A percentile compares a stretch with the other conserved stretches of the same genome.
phyloP scores from a whole-genome alignment of 1,139 yeast genomes.

The Pichia sp. region DNA sequence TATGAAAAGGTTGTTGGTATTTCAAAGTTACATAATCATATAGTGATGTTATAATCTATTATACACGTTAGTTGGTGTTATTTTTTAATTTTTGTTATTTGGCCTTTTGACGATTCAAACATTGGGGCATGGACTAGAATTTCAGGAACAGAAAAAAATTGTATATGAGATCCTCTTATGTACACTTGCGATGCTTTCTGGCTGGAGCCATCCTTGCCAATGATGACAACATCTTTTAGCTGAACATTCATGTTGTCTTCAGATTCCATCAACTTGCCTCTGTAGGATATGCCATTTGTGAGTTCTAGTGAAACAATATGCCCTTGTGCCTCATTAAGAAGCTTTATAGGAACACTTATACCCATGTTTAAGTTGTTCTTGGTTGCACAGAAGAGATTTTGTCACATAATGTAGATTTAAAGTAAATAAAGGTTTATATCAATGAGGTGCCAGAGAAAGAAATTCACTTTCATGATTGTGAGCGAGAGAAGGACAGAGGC shows the following conservation, averaged over 20 bases:
- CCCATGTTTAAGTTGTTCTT: constrained; percentile 2
- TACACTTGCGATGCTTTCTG: constrained; percentile 81
- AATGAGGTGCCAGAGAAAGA: background rate
- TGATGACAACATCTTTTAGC: constrained; percentile 74
- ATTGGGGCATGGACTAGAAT: constrained; percentile 83
- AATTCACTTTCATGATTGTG: background rate
- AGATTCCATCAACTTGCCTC: constrained; percentile 66
- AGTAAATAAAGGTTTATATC: background rate
- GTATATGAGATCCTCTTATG: constrained; percentile 85
- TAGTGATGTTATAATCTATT: background rate
- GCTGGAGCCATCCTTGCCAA: constrained; percentile 71
- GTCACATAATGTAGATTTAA: background rate
- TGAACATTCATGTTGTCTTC: constrained; percentile 95
- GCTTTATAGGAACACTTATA: constrained; percentile 72
- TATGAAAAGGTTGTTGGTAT: background rate
- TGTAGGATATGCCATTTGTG: constrained; percentile 78
- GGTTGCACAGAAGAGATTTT: background rate
- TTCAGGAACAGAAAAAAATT: constrained; percentile 84
- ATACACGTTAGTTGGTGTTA: background rate
- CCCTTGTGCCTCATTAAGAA: constrained; percentile 86
- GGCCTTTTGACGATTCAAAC: constrained; percentile 35
- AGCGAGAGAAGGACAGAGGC: background rate
- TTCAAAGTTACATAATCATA: background rate
- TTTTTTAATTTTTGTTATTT: background rate
- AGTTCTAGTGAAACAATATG: constrained; percentile 82